Evolutionary conservation across 345 rosid species (phyloP).

Genomic region (Nasturtium officinale): DNA sequence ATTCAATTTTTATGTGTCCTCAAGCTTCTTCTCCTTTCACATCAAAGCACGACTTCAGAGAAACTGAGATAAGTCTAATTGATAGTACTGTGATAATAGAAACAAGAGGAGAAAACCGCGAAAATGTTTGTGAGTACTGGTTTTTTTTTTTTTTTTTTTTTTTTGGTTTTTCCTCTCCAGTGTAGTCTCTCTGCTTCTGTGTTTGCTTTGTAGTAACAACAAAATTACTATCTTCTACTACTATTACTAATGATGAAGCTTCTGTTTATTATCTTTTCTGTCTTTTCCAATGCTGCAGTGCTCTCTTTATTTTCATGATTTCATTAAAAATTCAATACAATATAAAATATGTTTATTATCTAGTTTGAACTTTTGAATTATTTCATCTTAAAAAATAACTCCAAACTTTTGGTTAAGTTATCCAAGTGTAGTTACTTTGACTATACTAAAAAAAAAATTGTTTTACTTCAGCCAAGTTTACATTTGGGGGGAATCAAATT

Average conservation of each 20-base stretch:
- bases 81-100: conserved; percentile 9
- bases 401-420: conserved; percentile 6
- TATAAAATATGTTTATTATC: neutral
- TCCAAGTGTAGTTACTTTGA: conserved; percentile 14
- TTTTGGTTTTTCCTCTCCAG: conserved; percentile 19
- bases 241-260: neutral
- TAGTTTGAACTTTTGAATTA: conserved; percentile 26
- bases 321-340: neutral
- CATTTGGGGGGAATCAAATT: neutral
- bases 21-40: conserved; percentile 40
- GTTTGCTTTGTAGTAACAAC: conserved; percentile 26
- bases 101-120: conserved; percentile 14
- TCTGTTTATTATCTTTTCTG: conserved; percentile 4
- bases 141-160: neutral
- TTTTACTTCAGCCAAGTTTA: neutral
- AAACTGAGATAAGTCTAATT: conserved; percentile 8
- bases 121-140: neutral
- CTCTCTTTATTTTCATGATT: conserved; percentile 2
- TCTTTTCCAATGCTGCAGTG: conserved; percentile 41
- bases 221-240: conserved; percentile 16
- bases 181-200: conserved; percentile 12
- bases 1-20: conserved; percentile 17
- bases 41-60: conserved; percentile 34
- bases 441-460: neutral
- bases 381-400: neutral